These are phyloP conservation scores for Colletotrichum spinosum DNA, from an alignment of 2,329 filamentous ascomycete genomes.

Conservation along the genomic window DNA sequence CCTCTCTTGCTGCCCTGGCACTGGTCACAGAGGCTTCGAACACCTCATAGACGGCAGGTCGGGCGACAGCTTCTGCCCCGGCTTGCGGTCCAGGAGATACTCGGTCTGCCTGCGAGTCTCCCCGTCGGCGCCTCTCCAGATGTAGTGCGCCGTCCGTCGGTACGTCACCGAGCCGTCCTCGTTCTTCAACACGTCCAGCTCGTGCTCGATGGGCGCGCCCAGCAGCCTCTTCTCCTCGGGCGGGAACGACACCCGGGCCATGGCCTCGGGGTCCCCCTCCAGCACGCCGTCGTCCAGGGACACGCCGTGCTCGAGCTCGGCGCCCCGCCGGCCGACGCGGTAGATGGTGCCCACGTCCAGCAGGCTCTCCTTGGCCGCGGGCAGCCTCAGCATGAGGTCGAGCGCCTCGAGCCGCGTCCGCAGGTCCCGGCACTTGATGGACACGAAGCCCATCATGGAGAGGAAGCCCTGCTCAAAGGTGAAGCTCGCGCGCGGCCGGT, in stretches of 20 bases:
- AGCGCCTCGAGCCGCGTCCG: conserved; percentile 52
- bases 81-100: conserved; percentile 22
- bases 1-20: background rate
- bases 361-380: conserved; percentile 40
- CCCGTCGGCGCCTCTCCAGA: conserved; percentile 2
- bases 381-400: conserved; percentile 40
- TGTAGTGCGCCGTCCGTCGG: conserved; percentile 18
- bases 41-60: conserved; percentile 24
- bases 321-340: conserved; percentile 13
- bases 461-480: conserved; percentile 25
- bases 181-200: conserved; percentile 5
- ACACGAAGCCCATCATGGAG: conserved; percentile 19
- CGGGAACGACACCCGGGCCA: conserved; percentile 12
- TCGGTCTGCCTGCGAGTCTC: conserved; percentile 9
- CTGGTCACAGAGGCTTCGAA: conserved; percentile 6
- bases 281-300: conserved; percentile 24
- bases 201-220: conserved; percentile 23
- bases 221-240: conserved; percentile 20
- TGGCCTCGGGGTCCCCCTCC: conserved; percentile 11
- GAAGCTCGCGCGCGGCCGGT: conserved; percentile 40
- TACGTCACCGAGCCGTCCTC: conserved; percentile 7
- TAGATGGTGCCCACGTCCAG: conserved; percentile 25
- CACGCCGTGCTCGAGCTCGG: conserved; percentile 34
- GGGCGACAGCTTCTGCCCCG: background rate
- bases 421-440: conserved; percentile 41